Conservation (phyloP, 139 green algal species). For the Chlamydomonas applanata region DNA sequence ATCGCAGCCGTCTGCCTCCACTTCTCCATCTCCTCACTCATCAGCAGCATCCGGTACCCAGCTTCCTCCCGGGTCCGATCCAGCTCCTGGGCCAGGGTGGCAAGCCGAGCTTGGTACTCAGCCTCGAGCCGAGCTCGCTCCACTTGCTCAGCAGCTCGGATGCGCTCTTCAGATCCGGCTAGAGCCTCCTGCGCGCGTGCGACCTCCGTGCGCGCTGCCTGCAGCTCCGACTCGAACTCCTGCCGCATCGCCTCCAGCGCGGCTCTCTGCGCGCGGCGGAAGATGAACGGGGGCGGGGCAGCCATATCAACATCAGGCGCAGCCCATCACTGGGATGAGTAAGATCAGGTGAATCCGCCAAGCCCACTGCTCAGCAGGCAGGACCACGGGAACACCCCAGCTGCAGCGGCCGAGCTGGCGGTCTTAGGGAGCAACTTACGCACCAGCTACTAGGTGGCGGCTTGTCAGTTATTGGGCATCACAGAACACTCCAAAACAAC, state of each 20-base stretch:
- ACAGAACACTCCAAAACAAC: background rate
- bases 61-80: constrained; percentile 32
- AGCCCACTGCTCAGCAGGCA: too few relatives aligned
- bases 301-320: too few relatives aligned
- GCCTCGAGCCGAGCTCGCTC: constrained; percentile 51
- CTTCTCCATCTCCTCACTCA: constrained; percentile 47
- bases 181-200: constrained; percentile 63
- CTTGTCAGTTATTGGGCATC: background rate
- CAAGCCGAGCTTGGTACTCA: constrained; percentile 54
- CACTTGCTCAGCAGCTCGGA: constrained; percentile 43
- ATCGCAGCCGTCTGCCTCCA: constrained; percentile 67
- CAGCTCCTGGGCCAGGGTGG: constrained; percentile 40
- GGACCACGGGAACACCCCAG: too few relatives aligned
- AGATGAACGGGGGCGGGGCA: background rate
- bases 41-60: constrained; percentile 18
- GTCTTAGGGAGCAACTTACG: too few relatives aligned
- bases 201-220: constrained; percentile 58
- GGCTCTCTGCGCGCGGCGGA: constrained; percentile 44
- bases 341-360: too few relatives aligned
- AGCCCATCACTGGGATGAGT: too few relatives aligned
- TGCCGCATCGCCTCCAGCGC: constrained; percentile 63
- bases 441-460: too few relatives aligned
- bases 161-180: constrained; percentile 54
- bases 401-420: too few relatives aligned
- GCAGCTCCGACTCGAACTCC: constrained; percentile 67